Evolutionary conservation across 2,329 filamentous ascomycete genomes (phyloP).

Genomic region (Cladophialophora immunda): DNA sequence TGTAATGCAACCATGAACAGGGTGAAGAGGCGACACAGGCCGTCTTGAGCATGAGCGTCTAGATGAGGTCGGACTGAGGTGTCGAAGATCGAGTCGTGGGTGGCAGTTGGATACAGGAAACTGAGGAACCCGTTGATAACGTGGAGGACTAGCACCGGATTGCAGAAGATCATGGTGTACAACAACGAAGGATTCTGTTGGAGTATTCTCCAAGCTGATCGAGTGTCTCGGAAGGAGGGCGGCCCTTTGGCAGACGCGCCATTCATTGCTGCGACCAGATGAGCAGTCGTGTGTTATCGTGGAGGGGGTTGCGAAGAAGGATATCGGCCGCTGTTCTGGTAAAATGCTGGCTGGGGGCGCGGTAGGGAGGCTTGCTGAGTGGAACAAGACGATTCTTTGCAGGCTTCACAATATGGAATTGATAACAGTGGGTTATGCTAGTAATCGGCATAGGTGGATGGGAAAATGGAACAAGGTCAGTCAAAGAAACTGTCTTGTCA

Average conservation of each 20-base stretch:
- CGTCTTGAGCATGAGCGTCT: constrained; percentile 49
- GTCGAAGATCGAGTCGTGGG: constrained; percentile 41
- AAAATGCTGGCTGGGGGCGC: neutral
- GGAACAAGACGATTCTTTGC: neutral
- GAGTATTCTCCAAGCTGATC: constrained; percentile 12
- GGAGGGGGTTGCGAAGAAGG: neutral
- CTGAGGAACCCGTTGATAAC: constrained; percentile 51
- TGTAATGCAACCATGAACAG: constrained; percentile 50
- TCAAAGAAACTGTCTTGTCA: neutral
- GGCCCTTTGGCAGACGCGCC: neutral
- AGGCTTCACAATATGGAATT: neutral
- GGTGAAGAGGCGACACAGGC: constrained; percentile 52
- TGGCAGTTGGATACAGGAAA: constrained; percentile 45
- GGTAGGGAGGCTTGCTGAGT: neutral
- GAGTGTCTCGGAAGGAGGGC: neutral
- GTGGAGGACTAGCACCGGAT: constrained; percentile 51
- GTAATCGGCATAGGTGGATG: neutral
- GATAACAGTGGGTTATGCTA: constrained; percentile 4
- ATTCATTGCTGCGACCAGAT: neutral
- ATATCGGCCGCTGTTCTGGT: neutral
- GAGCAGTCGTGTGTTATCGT: too few relatives aligned
- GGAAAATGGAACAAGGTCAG: neutral
- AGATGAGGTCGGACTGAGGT: constrained; percentile 45
- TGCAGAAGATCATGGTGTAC: constrained; percentile 50
- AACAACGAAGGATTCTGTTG: constrained; percentile 40